Evolutionary conservation across 2,329 filamentous ascomycete genomes (phyloP), one percentile per base, ranked within the genome.

Genomic region (Pseudocercospora cruenta): DNA sequence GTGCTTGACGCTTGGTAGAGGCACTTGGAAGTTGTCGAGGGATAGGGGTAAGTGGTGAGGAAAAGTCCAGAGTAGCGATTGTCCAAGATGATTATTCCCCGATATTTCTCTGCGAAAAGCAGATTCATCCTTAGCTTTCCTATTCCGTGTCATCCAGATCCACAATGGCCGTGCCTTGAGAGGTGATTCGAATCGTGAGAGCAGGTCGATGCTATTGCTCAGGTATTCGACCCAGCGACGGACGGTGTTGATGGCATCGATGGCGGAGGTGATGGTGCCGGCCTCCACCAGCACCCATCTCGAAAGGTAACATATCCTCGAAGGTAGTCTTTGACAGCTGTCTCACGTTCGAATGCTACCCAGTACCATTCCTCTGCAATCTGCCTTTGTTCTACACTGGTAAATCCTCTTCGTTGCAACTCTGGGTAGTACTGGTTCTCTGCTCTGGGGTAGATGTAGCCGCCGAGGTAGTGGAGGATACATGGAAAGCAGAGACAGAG

Each of bases 321-420:
- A 8, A 72, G 61, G 45, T 70, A 72, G 49, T 72, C 69, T 43
- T 60, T 69, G 5, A 72, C 70, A 21, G 65, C 69, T 16, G 70
- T 72, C 60, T 72, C 70, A 24, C 70, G 57, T 33, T 72, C 70
- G 45, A 72, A 63, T 4, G 70, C 67, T 6, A 72, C 64, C 70
- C 70, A 72, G 55, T 70, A 72, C 70, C 70, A 72, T 45, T 72
- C 70, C 51, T 72, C 70, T 7, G 70, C 69, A 43, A 72, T 72
- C 5, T 61, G 65, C 36, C 43, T 62, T 51, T 72, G 69, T 57
- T 72, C 65, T 2, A 59, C 33, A n/a, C 36, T 36, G 26, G 67
- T 67, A 36, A 72, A 72, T 24, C 70, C 70, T 66, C 68, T 69
- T 28, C 45, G 61, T 39, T 67, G 54, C 8, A 72, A 61, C 10